These are phyloP conservation scores for Colletotrichum scovillei DNA, from an alignment of 2,329 filamentous ascomycete species.

Conservation along the genomic window DNA sequence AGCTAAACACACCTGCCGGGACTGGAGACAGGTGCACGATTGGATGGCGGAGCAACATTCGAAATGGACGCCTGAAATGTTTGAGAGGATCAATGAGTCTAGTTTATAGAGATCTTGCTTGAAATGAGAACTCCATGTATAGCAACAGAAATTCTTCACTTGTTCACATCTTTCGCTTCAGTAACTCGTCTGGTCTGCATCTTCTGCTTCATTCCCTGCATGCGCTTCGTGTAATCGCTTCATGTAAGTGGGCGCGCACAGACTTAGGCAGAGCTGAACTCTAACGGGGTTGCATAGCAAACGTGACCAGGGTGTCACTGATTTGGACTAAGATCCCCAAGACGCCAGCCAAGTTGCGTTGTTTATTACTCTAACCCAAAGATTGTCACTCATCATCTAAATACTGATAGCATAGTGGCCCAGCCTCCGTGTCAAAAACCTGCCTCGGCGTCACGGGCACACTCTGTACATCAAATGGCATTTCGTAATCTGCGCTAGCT, in stretches of 20 bases:
- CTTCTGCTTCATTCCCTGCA: neutral
- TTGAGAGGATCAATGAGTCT: neutral
- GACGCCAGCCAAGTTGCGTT: neutral
- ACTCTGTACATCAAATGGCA: neutral
- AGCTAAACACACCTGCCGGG: slow-evolving; percentile 14
- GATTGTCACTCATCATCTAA: neutral
- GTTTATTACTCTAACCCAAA: neutral
- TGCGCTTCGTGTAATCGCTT: neutral
- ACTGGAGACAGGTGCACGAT: slow-evolving; percentile 16
- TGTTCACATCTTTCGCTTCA: neutral
- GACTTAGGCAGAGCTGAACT: neutral
- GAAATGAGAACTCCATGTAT: neutral
- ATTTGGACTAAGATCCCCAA: no score
- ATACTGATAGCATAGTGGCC: neutral
- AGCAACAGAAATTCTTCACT: neutral
- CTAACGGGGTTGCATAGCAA: no score
- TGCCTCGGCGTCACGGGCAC: neutral
- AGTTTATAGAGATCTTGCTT: neutral
- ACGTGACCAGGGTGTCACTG: neutral
- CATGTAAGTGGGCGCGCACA: neutral
- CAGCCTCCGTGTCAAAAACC: neutral
- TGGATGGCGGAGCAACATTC: slow-evolving; percentile 4
- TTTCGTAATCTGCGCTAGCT: neutral
- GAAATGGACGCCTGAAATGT: neutral
- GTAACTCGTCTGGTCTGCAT: neutral